A percentile compares a stretch with the other conserved stretches of the same genome.
phyloP scores from a whole-genome alignment of 1,139 yeast species.

The Saccharomyces hybrid region DNA sequence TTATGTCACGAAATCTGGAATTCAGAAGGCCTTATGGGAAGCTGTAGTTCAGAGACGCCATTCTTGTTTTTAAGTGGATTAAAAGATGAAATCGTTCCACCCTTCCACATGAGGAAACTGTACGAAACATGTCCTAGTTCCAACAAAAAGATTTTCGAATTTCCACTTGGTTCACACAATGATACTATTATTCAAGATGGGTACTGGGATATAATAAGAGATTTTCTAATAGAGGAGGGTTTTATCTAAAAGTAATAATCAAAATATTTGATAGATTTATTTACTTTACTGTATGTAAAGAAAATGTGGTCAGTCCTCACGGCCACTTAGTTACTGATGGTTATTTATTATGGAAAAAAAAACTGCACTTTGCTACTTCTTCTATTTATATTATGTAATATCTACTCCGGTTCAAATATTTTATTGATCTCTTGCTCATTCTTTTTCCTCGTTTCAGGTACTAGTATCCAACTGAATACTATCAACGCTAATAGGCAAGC shows the following conservation, averaged over 20 bases:
- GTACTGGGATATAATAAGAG: conserved; percentile 64
- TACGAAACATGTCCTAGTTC: conserved; percentile 42
- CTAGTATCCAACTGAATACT: conserved; percentile 50
- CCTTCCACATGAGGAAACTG: conserved; percentile 65
- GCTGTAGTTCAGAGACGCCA: conserved; percentile 51
- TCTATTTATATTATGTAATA: conserved; percentile 39
- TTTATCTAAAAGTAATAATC: conserved; percentile 9
- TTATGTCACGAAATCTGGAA: conserved; percentile 82
- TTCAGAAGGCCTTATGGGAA: conserved; percentile 54
- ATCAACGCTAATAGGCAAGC: conserved; percentile 53
- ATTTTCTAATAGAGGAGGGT: conserved; percentile 40
- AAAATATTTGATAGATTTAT: neutral
- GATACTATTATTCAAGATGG: conserved; percentile 67
- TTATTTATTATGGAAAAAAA: neutral
- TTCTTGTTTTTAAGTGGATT: conserved; percentile 66
- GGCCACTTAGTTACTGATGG: neutral
- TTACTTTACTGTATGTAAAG: neutral
- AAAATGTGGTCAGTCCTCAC: neutral
- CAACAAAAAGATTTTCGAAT: conserved; percentile 44
- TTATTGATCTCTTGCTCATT: conserved; percentile 56
- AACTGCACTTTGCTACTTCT: neutral
- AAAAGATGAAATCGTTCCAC: conserved; percentile 88
- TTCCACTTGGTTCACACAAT: conserved; percentile 62
- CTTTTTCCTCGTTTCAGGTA: conserved; percentile 68
- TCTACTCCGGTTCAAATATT: neutral